Evolutionary conservation across 345 rosid genomes (phyloP), one percentile per base, ranked within the genome.

Genomic region (Passiflora organensis): DNA sequence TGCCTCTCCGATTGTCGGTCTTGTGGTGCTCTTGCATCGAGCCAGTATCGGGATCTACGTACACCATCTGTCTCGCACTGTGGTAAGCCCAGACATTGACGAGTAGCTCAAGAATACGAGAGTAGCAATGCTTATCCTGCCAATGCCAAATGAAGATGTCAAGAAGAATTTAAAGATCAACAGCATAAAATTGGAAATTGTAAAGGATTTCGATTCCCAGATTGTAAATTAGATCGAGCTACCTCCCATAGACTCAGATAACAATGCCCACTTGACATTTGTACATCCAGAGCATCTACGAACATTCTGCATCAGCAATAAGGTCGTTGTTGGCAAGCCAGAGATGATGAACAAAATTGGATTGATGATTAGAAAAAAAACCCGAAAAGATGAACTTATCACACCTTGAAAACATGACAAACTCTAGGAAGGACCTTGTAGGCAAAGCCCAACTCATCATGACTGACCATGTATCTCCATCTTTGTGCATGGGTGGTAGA

Each of bases 11-110:
- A 58, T 61, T 64, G 62, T 56, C 75, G 50, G 85, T 64, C 36
- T 67, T 76, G 79, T 89, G 99, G 42, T 86, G 85, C 67, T 89
- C 97, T 56, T 83, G 78, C 91, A 85, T 85, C 51, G 62, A 15
- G 48, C 99, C 96, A 1, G 78, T 89, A 59, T 62, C 75, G 0
- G 90, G 89, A 63, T 87, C 74, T 73, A 94, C 68, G 50, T 83
- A 94, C 9, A 94, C 82, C 65, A 94, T 85, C 41, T 80, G 79
- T 49, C 96, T 75, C 4, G 82, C 86, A 48, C 97, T 87, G 72
- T 94, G 99, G 78, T 87, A 94, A 5, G 96, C 96, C 97, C 99
- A 89, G 39, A 94, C 90, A 53, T 89, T 94, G 57, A 94, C 74
- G 41, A 94, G 88, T 32, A 89, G 85, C 81, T 94, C 99, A 18